Evolutionary conservation across 192 early-diverging fungal genomes (phyloP).

Genomic region (Coemansia sp.): DNA sequence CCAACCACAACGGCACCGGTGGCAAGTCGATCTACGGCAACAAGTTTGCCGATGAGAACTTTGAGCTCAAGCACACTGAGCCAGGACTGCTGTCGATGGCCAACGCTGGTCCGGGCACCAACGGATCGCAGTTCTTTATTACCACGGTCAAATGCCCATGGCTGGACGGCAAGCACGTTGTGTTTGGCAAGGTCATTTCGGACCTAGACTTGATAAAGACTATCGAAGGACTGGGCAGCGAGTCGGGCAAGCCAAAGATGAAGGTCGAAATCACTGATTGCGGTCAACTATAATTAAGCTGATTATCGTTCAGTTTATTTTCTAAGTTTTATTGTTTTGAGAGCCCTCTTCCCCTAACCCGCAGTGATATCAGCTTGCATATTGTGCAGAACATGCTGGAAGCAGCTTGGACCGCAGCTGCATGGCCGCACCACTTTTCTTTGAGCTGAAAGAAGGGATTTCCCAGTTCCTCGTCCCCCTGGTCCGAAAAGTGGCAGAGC

Average conservation of each 20-base stretch:
- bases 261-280: constrained; percentile 63
- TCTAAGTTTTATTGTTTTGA: not conserved
- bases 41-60: constrained; percentile 81
- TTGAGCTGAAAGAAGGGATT: constrained; percentile 1
- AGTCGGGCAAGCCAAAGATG: constrained; percentile 60
- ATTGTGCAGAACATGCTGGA: not conserved
- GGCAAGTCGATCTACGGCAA: constrained; percentile 81
- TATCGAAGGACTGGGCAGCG: constrained; percentile 65
- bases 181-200: constrained; percentile 73
- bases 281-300: constrained; percentile 40
- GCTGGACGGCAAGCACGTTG: constrained; percentile 77
- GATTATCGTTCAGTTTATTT: too few relatives aligned
- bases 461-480: not conserved
- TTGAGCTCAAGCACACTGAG: constrained; percentile 66
- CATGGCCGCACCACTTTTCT: not conserved
- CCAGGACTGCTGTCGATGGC: constrained; percentile 78
- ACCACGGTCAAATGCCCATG: constrained; percentile 69
- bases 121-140: constrained; percentile 86
- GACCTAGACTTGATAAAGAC: constrained; percentile 72
- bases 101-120: constrained; percentile 75
- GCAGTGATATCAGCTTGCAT: not conserved
- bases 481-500: not conserved
- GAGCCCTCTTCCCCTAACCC: constrained; percentile 4
- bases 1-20: constrained; percentile 74
- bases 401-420: constrained; percentile 3